Evolutionary conservation across 306 rosid species (phyloP).

Genomic region (Dalbergia cultrata): DNA sequence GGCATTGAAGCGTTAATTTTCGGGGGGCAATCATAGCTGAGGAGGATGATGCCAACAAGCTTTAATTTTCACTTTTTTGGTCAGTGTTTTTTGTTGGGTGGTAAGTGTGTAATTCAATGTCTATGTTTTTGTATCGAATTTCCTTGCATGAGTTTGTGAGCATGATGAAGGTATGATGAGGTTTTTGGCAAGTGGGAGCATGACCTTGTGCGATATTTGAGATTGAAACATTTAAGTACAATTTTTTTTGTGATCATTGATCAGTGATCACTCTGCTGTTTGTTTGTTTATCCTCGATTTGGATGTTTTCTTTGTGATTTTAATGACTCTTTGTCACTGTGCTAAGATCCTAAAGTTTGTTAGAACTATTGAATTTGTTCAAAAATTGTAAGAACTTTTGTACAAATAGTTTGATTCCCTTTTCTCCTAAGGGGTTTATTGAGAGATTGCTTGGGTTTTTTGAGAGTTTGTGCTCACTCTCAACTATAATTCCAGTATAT

Average conservation of each 20-base stretch:
- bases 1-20: too few species aligned
- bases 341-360: constrained; percentile 22
- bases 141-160: constrained; percentile 19
- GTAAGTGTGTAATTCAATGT: not conserved
- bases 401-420: too few species aligned
- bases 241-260: not conserved
- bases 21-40: too few species aligned
- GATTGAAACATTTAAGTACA: constrained; percentile 12
- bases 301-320: constrained; percentile 16
- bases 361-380: not conserved
- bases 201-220: not conserved
- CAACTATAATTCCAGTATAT: constrained; percentile 1
- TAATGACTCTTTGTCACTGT: constrained; percentile 23
- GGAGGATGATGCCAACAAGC: too few species aligned
- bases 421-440: too few species aligned
- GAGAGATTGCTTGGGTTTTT: not conserved
- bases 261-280: not conserved
- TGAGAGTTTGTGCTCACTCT: not conserved
- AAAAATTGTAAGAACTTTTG: not conserved
- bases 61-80: not conserved
- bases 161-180: not conserved
- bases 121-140: constrained; percentile 13
- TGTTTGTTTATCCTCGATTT: too few species aligned
- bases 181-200: not conserved
- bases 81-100: constrained; percentile 17